Conservation (phyloP, 129 eudicot species). For the Flaveria brownii region DNA sequence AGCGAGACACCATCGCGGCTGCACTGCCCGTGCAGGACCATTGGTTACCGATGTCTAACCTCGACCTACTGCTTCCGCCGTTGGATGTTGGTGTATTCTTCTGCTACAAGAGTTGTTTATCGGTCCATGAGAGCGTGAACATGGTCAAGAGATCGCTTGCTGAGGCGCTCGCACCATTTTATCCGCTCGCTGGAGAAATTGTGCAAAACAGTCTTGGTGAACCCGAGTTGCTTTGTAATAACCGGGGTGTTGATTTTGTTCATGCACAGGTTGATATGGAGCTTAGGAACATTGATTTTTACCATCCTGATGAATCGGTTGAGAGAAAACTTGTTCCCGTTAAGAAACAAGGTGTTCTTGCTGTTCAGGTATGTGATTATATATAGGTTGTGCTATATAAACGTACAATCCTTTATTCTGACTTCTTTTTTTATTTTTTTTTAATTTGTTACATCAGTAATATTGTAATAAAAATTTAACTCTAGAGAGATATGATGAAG, state of each 20-base stretch:
- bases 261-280: slow-evolving; percentile 51
- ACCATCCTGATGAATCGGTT: slow-evolving; percentile 48
- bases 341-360: slow-evolving; percentile 47
- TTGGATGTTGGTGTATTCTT: slow-evolving; percentile 59
- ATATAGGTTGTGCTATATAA: too few relatives aligned
- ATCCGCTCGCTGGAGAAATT: slow-evolving; percentile 69
- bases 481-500: too few relatives aligned
- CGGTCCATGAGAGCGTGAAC: slow-evolving; percentile 26
- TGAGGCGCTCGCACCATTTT: slow-evolving; percentile 45
- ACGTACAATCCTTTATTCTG: too few relatives aligned
- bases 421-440: too few relatives aligned
- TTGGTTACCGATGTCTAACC: slow-evolving; percentile 66
- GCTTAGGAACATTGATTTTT: slow-evolving; percentile 50
- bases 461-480: too few relatives aligned
- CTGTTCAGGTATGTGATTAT: slow-evolving; percentile 53
- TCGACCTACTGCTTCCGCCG: slow-evolving; percentile 70
- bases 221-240: slow-evolving; percentile 67
- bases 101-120: slow-evolving; percentile 43
- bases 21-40: slow-evolving; percentile 58
- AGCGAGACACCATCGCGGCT: slow-evolving; percentile 44
- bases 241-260: slow-evolving; percentile 69
- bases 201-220: slow-evolving; percentile 52
- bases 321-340: slow-evolving; percentile 57
- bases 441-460: too few relatives aligned
- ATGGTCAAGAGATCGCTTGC: slow-evolving; percentile 56